Base-by-base conservation (phyloP, 257 asterid species). In the Jaltomata sinuosa region DNA sequence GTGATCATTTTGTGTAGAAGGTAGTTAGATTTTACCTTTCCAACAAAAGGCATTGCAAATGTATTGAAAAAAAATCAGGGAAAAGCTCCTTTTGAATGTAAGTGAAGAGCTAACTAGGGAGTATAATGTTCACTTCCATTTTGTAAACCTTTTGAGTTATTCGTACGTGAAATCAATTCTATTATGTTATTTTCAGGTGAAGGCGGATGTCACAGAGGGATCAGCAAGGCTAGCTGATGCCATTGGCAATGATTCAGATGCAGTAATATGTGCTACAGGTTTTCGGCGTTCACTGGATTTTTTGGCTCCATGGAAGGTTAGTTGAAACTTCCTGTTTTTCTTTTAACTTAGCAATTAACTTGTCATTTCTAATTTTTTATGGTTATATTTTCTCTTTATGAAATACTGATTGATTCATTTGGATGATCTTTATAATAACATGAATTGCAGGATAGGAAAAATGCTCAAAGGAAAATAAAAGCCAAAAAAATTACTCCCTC, bases 261-360 rank as follows among this genome's bases (percentile, higher is more conserved):
- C 99, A 80, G 99, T 96, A 34, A 89, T 96, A 84, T 94, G 99
- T 86, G 97, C 99, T 45, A 93, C 99, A 3, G 99, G 99, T 53
- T 96, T 93, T 87, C 90, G 88, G 61, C 98, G 88, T 81, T 94
- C 98, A 6, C 93, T 94, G 97, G 97, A 96, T 90, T 87, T 94
- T 80, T 71, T 89, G 11, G 85, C 96, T 85, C 99, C 99, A 65
- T 96, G 99, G 99, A 94, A 94, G 98, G 98, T 96, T 61, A 34
- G 86, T 72, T 27, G 42, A 2, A 47, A 76, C 42, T 42, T 71
- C 79, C 54, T 36, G 31, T 36, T 36, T 38, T 34, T 1, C 31
- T 18, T 18, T 3, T 18, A 0, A 67, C 47, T 3, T 67, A 3
- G 8, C 15, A 32, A 8, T 68, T 68, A 19, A 36, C 31, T 19